Evolutionary conservation across 345 rosid genomes (phyloP).

Genomic region (Boechera divaricarpa): DNA sequence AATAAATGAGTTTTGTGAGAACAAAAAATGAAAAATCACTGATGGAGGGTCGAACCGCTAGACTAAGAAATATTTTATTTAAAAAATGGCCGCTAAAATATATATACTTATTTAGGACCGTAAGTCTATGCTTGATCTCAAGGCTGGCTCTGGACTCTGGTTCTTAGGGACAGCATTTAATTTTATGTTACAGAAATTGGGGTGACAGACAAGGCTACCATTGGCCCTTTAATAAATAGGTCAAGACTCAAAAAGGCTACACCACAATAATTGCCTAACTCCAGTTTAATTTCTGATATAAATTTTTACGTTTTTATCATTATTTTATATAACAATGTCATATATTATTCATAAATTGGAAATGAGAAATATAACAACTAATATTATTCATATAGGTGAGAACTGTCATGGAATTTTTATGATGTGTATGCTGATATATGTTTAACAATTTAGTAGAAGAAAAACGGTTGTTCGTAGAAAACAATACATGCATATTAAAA

Average conservation of each 20-base stretch:
- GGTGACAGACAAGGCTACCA: conserved; percentile 41
- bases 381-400: not conserved
- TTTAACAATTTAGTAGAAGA: not conserved
- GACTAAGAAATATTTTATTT: too few relatives aligned
- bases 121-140: too few relatives aligned
- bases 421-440: not conserved
- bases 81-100: too few relatives aligned
- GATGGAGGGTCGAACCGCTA: too few relatives aligned
- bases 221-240: conserved; percentile 32
- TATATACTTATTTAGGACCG: too few relatives aligned
- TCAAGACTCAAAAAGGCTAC: conserved; percentile 33
- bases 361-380: not conserved
- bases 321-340: not conserved
- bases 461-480: not conserved
- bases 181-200: conserved; percentile 4
- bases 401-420: not conserved
- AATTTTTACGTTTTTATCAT: not conserved
- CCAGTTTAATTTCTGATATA: not conserved
- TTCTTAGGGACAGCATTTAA: conserved; percentile 32
- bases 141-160: not conserved
- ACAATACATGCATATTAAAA: not conserved
- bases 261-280: conserved; percentile 30
- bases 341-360: not conserved
- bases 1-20: too few relatives aligned
- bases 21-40: too few relatives aligned